These are phyloP conservation scores for Phylloporus arenicola DNA, from an alignment of 768 basidiomycete species.

Conservation along the genomic window DNA sequence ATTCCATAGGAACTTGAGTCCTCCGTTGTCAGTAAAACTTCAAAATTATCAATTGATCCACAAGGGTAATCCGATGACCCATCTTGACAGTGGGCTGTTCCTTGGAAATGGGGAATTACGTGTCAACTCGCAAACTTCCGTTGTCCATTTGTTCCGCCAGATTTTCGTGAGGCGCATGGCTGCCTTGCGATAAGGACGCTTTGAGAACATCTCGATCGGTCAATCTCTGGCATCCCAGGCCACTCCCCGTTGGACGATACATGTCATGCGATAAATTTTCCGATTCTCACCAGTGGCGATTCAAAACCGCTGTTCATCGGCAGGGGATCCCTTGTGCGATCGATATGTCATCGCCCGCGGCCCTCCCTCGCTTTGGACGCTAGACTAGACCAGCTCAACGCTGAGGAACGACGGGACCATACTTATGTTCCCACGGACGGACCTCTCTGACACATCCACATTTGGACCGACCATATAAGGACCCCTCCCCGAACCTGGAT, in stretches of 20 bases:
- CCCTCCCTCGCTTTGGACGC: no score
- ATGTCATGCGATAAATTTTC: conserved; percentile 1
- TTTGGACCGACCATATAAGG: conserved; percentile 2
- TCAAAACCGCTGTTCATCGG: not conserved
- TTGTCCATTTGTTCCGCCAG: conserved; percentile 15
- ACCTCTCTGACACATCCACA: not conserved
- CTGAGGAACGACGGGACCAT: no score
- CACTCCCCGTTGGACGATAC: not conserved
- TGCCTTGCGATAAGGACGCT: not conserved
- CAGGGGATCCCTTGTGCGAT: not conserved
- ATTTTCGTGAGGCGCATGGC: conserved; percentile 16
- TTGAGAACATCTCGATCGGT: conserved; percentile 4
- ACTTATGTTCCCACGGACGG: no score
- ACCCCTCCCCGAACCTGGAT: conserved; percentile 16
- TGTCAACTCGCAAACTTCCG: not conserved
- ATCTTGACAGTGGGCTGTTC: not conserved
- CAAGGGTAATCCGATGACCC: no score
- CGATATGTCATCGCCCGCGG: not conserved
- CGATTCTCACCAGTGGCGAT: conserved; percentile 19
- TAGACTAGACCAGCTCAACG: no score
- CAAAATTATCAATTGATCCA: no score
- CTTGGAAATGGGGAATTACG: conserved; percentile 12
- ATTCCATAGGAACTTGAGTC: no score
- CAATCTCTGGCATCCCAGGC: conserved; percentile 14
- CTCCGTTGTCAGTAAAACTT: no score